Base-by-base conservation (phyloP, 2,329 filamentous ascomycete species). In the Trichoderma pleuroti region DNA sequence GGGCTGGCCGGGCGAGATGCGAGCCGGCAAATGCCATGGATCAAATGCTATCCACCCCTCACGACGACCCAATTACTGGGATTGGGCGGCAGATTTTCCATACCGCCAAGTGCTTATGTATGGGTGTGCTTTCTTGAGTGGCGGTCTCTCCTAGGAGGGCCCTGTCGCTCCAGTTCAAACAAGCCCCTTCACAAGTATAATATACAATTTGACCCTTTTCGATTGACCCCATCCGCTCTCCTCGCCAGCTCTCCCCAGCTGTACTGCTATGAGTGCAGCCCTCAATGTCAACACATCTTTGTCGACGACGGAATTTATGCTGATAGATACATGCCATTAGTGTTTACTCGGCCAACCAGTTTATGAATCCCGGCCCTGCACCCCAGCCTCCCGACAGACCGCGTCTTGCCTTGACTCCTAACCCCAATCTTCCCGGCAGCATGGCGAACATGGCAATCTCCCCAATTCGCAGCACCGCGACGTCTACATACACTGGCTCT, bases 321-420 rank as follows among this genome's bases (percentile, higher is more conserved):
- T 76, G 59, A 68, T 59, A 60, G 36, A 10, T 46, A 65, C 28
- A 49, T 61, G 39, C 28, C 54, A 34, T 36, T 77, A 90, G 87
- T 78, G 81, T 86, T 76, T 91, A 90, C 78, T 82, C 86, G 54
- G 83, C 84, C 74, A 87, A 86, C 76, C 88, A 90, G 81, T 98
- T 98, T 84, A 97, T 98, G 92, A 98, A 98, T 82, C 94, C 96
- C 73, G 94, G 96, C 74, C 95, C 96, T 76, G 95, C 96, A 75
- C 96, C 96, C 74, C 91, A 92, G 77, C 95, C 96, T 72, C 96
- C 95, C 24, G 93, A 96, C 78, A 90, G 93, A 77, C 93, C 94
- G 72, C 91, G 93, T 78, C 88, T 97, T 75, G 90, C 91, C 76
- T 86, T 97, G 72, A 93, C 92, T 54, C 94, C 91, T 72, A 92